Evolutionary conservation across 78 protist genomes (phyloP), one percentile per base, ranked within the genome.

Genomic region (Bigelowiella natans): DNA sequence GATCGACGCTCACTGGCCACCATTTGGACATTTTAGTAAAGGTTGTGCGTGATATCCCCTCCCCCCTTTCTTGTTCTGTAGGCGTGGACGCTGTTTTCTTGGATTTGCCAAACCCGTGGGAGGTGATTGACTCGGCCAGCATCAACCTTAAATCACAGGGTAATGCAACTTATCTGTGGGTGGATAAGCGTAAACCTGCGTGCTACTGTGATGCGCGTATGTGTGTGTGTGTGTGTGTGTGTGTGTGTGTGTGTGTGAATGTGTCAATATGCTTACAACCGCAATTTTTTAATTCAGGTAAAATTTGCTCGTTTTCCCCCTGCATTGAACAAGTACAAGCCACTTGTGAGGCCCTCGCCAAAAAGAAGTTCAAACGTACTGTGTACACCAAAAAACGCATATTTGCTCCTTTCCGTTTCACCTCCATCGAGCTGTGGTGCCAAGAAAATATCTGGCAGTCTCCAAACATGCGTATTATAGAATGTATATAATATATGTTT

Each of bases 231-330:
- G 73, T 51, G 18, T 51, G 18, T 51, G 18, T 51, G 18, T 51
- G 73, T 51, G 73, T 51, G 73, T 51, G 18, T 51, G 18, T 51
- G 73, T 51, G 18, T 51, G 18, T 51, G 7, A 26, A 51, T 51
- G 18, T 51, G 73, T 51, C 7, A 26, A 51, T 51, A 51, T 51
- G 18, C 18, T 26, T 51, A 51, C 18, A 51, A 26, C 7, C 18
- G 18, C 18, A 51, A 51, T 51, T 51, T 18, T 26, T 26, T 26
- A 51, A 51, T 51, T 51, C 73, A 51, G 73, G 73, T 51, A 18
- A 7, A 18, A 31, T 91, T 11, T 91, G 93, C 63, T 91, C 90
- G n/a, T 91, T 91, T 38, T 91, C 93, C 1, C 93, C 93, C 1
- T 86, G 90, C 64, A 88, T 91, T 2, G 93, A 91, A 7, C 93